phyloP scores from a whole-genome alignment of 2,329 filamentous ascomycete species.

The Aureobasidium uvarum region DNA sequence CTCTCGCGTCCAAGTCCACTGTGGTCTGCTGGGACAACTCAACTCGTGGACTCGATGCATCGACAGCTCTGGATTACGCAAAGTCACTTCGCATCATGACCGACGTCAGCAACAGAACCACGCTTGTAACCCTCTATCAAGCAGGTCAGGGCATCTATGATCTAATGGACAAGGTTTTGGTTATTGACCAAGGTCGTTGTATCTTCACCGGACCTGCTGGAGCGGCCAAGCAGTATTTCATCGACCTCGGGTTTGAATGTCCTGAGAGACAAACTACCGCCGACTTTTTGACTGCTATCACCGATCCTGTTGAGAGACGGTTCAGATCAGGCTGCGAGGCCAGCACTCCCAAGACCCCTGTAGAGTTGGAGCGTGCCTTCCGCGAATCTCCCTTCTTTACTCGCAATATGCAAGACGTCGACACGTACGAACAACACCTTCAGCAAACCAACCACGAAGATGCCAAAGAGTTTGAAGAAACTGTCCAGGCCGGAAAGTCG shows the following conservation, averaged over 20 bases:
- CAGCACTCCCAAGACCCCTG: slow-evolving; percentile 65
- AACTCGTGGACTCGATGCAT: slow-evolving; percentile 75
- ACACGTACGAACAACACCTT: slow-evolving; percentile 58
- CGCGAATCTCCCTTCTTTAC: slow-evolving; percentile 61
- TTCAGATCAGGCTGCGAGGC: slow-evolving; percentile 65
- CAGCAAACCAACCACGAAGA: slow-evolving; percentile 58
- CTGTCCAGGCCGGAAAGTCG: slow-evolving; percentile 66
- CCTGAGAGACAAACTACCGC: slow-evolving; percentile 66
- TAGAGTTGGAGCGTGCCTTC: slow-evolving; percentile 68
- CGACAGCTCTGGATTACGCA: slow-evolving; percentile 74
- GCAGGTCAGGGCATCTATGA: slow-evolving; percentile 68
- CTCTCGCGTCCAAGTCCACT: slow-evolving; percentile 68
- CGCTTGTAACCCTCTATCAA: slow-evolving; percentile 69
- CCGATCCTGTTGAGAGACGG: slow-evolving; percentile 68
- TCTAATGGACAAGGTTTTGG: slow-evolving; percentile 76
- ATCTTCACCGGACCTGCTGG: slow-evolving; percentile 63
- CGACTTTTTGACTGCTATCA: slow-evolving; percentile 74
- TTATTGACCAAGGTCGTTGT: slow-evolving; percentile 70
- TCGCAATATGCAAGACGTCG: slow-evolving; percentile 60
- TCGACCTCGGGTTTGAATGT: slow-evolving; percentile 62
- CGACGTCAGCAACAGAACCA: slow-evolving; percentile 69
- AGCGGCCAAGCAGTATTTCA: slow-evolving; percentile 65
- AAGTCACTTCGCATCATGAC: slow-evolving; percentile 78
- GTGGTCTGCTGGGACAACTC: slow-evolving; percentile 80
- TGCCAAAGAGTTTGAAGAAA: slow-evolving; percentile 63